Base-by-base conservation (phyloP, 371 early-diverging fungal genomes). In the Cokeromyces recurvatus region DNA sequence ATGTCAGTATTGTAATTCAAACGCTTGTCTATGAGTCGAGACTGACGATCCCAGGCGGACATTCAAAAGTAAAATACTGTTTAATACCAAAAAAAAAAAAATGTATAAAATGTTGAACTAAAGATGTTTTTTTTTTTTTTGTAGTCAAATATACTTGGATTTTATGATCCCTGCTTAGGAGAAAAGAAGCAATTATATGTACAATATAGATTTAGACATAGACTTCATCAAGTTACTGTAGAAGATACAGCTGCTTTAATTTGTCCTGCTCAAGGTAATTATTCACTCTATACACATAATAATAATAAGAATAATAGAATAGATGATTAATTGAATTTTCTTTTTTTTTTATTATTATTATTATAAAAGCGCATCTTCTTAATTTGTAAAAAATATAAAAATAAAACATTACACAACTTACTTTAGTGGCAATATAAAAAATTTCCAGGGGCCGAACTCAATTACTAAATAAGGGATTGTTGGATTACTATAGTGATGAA, bases 121-220 rank as follows among this genome's bases (percentile, higher is more conserved):
- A n/a, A n/a, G n/a, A n/a, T n/a, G n/a, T n/a, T n/a, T 32, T 20
- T 37, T 47, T 40, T 20, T 29, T 35, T 34, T 34, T 25, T 8
- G 34, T 66, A 89, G 88, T 71, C 85, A 32, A 86, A 86, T 53
- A 76, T 95, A 45, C 74, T 92, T 43, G 98, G 98, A 2, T 95
- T 97, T 66, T 95, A 91, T 58, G 96, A 97, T 73, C 98, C 98
- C 24, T 91, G 92, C 56, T 79, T 93, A 34, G 95, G 95, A 19
- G 87, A 87, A 52, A 62, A 67, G 24, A 97, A 97, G 64, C 71
- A 81, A 43, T 75, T 95, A 43, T 77, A 78, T 43, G 85, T 97
- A 44, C 82, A 76, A 35, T 97, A 97, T 66, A 71, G 73, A 62
- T 97, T 94, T 76, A 80, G 85, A 55, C 82, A 87, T 55, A 71